Conservation (phyloP, 306 rosid genomes). For the Pyrus communis region DNA sequence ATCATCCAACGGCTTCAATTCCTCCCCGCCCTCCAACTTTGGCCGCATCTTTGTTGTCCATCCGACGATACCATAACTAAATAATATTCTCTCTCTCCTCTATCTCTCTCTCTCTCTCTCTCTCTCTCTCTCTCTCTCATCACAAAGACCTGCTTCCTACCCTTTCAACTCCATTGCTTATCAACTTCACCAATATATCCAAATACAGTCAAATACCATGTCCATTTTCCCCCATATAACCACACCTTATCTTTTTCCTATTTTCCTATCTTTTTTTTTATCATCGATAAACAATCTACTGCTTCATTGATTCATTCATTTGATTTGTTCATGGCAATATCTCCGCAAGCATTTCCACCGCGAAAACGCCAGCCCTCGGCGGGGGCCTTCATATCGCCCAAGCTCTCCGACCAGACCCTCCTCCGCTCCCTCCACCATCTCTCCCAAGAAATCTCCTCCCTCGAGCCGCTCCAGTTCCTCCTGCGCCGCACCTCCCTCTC, state of each 20-base stretch:
- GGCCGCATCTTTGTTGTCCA: not conserved
- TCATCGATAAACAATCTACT: not conserved
- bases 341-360: constrained; percentile 40
- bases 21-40: not conserved
- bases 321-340: constrained; percentile 39
- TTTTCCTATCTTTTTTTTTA: not conserved
- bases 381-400: constrained; percentile 49
- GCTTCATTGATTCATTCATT: too few relatives aligned
- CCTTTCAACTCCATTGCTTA: not conserved
- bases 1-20: constrained; percentile 22
- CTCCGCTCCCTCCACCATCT: constrained; percentile 47
- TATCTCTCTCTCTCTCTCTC: too few relatives aligned
- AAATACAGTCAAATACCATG: constrained; percentile 29
- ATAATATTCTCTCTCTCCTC: too few relatives aligned
- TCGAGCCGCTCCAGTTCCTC: constrained; percentile 30
- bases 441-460: constrained; percentile 44
- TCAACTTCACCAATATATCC: not conserved
- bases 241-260: not conserved
- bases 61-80: not conserved
- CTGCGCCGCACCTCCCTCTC: constrained; percentile 35
- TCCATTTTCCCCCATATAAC: not conserved
- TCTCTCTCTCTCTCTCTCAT: too few relatives aligned
- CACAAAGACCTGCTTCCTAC: not conserved
- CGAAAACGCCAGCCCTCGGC: constrained; percentile 59
- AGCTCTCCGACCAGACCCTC: constrained; percentile 28